phyloP scores from a whole-genome alignment of 208 protist species.

The Wallacemonas sp. region DNA sequence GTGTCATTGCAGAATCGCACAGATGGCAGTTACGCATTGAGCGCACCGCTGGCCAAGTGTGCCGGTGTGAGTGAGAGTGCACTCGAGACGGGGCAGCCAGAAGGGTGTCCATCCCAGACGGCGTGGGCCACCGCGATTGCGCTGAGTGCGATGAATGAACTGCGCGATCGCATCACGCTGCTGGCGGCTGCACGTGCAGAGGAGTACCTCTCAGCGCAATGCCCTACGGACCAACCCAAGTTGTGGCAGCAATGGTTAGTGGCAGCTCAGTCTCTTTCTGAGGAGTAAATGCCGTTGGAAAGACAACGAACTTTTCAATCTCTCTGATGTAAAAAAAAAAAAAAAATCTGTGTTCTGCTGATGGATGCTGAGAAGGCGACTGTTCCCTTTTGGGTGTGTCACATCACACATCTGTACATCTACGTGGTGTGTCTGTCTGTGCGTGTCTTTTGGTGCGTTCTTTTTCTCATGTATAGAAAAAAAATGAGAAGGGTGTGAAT shows the following conservation, averaged over 20 bases:
- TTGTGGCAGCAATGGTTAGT: slow-evolving; percentile 23
- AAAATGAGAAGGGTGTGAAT: too few relatives aligned
- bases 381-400: not conserved
- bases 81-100: slow-evolving; percentile 21
- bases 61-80: slow-evolving; percentile 20
- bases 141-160: slow-evolving; percentile 28
- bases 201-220: slow-evolving; percentile 20
- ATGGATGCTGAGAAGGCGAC: too few relatives aligned
- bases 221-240: slow-evolving; percentile 12
- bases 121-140: slow-evolving; percentile 56
- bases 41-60: slow-evolving; percentile 17
- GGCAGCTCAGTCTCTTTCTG: slow-evolving; percentile 6
- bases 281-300: too few relatives aligned
- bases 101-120: slow-evolving; percentile 16
- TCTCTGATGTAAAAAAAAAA: too few relatives aligned
- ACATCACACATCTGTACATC: too few relatives aligned
- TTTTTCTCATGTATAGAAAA: too few relatives aligned
- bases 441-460: too few relatives aligned
- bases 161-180: slow-evolving; percentile 17
- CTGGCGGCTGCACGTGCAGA: slow-evolving; percentile 29
- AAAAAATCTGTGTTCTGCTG: too few relatives aligned
- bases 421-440: too few relatives aligned
- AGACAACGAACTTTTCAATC: too few relatives aligned
- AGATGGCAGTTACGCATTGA: slow-evolving; percentile 47
- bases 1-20: slow-evolving; percentile 31